These are phyloP conservation scores for Buxus sempervirens DNA, from an alignment of 164 flowering plant species.

Conservation along the genomic window DNA sequence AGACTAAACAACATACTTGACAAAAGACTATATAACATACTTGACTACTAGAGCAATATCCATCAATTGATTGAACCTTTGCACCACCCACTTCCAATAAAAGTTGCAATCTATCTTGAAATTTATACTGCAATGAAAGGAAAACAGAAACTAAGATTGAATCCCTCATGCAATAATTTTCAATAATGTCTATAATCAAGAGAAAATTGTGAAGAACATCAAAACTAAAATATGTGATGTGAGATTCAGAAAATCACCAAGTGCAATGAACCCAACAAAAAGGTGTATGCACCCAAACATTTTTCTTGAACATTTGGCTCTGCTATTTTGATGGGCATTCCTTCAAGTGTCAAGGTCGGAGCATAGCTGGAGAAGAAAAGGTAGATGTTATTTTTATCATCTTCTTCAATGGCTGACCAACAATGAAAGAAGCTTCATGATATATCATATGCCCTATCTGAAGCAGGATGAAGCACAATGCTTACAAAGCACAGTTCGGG, in stretches of 20 bases:
- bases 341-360: slow-evolving; percentile 59
- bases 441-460: background rate
- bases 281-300: slow-evolving; percentile 64
- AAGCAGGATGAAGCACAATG: slow-evolving; percentile 8
- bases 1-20: too few relatives aligned
- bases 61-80: slow-evolving; percentile 36
- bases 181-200: background rate
- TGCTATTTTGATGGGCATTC: slow-evolving; percentile 46
- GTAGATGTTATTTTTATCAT: background rate
- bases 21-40: slow-evolving; percentile 25
- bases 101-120: slow-evolving; percentile 38
- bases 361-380: slow-evolving; percentile 36
- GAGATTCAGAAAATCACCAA: slow-evolving; percentile 36
- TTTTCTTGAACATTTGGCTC: slow-evolving; percentile 54
- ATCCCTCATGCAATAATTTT: background rate
- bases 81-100: slow-evolving; percentile 61
- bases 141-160: slow-evolving; percentile 1
- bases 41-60: slow-evolving; percentile 39
- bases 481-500: slow-evolving; percentile 62
- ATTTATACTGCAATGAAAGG: slow-evolving; percentile 50
- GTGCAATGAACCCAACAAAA: slow-evolving; percentile 49
- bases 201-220: background rate
- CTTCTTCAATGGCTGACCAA: background rate
- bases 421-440: background rate
- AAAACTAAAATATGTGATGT: background rate